Base-by-base conservation (phyloP, 768 basidiomycete species). In the Coprinellus micaceus region DNA sequence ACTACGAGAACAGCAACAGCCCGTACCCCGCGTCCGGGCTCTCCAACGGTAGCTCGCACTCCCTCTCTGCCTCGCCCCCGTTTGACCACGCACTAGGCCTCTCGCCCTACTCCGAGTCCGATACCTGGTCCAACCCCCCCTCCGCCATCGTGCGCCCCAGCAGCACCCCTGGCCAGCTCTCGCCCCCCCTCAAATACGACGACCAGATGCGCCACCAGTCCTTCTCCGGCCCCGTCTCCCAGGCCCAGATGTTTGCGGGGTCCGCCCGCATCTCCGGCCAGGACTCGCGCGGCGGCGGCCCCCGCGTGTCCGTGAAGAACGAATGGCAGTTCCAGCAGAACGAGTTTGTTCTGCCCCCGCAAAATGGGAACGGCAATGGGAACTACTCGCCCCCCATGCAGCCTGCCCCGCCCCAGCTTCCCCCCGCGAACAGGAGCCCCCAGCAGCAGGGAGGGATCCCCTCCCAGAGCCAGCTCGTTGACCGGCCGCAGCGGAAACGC, bases 401-500 rank as follows among this genome's bases (percentile, higher is more conserved):
- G 9, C 73, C 77, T 50, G 69, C n/a, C n/a, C n/a, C 76, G 36
- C 72, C 80, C 1, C 73, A 80, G 15, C 67, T 71, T 54, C 71
- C 77, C 45, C 63, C 74, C 5, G 71, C 73, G 49, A 70, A 80
- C 36, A 17, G 36, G 33, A 70, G 72, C 54, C 80, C 84, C 2
- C 77, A n/a, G n/a, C n/a, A n/a, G n/a, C 78, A 1, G 75, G 81
- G 0, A 83, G 82, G 47, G n/a, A n/a, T 80, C 84, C 1, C 80
- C 84, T 2, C 80, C 77, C 77, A 4, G 70, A 57, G 30, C 66
- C 81, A 24, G 72, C 82, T 88, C 55, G 84, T 85, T 60, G 88
- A 90, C 61, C 86, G 88, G 19, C 88, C 88, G 13, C 84, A 82
- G 45, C 85, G 90, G 61, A 91, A 91, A 66, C 83, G 91, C 56